Evolutionary conservation across 306 rosid species (phyloP).

Genomic region (Spatholobus suberectus): DNA sequence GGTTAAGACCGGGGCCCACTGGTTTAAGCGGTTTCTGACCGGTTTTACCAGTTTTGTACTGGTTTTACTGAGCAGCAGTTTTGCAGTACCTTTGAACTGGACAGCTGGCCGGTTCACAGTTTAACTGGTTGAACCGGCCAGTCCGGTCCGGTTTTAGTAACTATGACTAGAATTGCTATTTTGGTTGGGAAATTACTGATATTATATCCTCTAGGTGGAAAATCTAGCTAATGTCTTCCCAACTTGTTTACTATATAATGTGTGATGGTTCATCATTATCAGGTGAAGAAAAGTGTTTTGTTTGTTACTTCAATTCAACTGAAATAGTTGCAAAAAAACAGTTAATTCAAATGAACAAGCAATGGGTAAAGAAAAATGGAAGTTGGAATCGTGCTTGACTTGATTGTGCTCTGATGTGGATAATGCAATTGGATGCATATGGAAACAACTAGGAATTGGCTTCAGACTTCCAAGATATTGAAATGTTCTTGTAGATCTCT

Average conservation of each 20-base stretch:
- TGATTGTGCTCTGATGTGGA: slow-evolving; percentile 16
- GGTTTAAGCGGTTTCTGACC: too few relatives aligned
- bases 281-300: slow-evolving; percentile 17
- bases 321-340: slow-evolving; percentile 1
- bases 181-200: slow-evolving; percentile 10
- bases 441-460: slow-evolving; percentile 5
- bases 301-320: not conserved
- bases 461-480: not conserved
- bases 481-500: not conserved
- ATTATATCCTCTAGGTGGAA: not conserved
- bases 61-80: too few relatives aligned
- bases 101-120: too few relatives aligned
- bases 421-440: slow-evolving; percentile 13
- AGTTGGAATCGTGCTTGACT: slow-evolving; percentile 12
- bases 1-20: too few relatives aligned
- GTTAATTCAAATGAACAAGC: slow-evolving; percentile 21
- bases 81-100: too few relatives aligned
- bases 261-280: slow-evolving; percentile 20
- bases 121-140: too few relatives aligned
- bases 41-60: too few relatives aligned
- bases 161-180: not conserved
- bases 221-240: not conserved
- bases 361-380: not conserved
- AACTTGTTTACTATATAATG: not conserved
- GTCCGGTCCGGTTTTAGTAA: too few relatives aligned